Evolutionary conservation across 2,329 filamentous ascomycete species (phyloP).

Genomic region (Hymenoscyphus albidus): DNA sequence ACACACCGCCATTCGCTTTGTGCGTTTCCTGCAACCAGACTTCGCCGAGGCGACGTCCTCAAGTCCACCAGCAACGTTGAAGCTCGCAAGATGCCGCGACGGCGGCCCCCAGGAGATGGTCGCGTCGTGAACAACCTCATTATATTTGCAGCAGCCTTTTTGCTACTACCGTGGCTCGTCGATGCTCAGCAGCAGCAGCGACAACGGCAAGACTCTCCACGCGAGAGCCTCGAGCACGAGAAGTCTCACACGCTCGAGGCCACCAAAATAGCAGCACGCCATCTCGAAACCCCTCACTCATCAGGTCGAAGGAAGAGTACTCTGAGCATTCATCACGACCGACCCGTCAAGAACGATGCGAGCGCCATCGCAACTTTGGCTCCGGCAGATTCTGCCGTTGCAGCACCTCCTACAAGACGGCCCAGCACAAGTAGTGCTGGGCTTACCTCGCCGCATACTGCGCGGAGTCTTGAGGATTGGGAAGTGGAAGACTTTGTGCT

Average conservation of each 20-base stretch:
- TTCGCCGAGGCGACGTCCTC: slow-evolving; percentile 28
- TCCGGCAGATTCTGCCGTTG: slow-evolving; percentile 93
- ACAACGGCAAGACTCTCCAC: slow-evolving; percentile 32
- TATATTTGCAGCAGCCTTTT: slow-evolving; percentile 52
- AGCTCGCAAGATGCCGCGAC: slow-evolving; percentile 54
- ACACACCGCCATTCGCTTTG: neutral
- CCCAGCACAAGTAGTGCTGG: slow-evolving; percentile 56
- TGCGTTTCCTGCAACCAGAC: slow-evolving; percentile 11
- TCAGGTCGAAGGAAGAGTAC: slow-evolving; percentile 32
- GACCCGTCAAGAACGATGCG: slow-evolving; percentile 60
- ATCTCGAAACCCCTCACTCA: slow-evolving; percentile 32
- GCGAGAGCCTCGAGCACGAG: slow-evolving; percentile 30
- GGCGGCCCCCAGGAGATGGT: slow-evolving; percentile 56
- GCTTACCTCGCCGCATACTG: slow-evolving; percentile 77
- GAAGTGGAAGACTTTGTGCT: slow-evolving; percentile 99
- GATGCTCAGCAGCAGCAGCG: slow-evolving; percentile 63
- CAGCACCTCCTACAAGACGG: slow-evolving; percentile 79
- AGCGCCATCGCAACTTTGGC: slow-evolving; percentile 97
- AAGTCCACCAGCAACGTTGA: slow-evolving; percentile 35
- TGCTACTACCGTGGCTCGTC: slow-evolving; percentile 56
- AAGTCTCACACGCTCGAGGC: slow-evolving; percentile 27
- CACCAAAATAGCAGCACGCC: slow-evolving; percentile 28
- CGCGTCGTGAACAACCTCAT: slow-evolving; percentile 46
- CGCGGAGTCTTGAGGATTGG: slow-evolving; percentile 98
- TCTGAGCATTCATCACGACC: slow-evolving; percentile 29